Base-by-base conservation (phyloP, 108 stramenopile species). In the Skeletonema potamos region DNA sequence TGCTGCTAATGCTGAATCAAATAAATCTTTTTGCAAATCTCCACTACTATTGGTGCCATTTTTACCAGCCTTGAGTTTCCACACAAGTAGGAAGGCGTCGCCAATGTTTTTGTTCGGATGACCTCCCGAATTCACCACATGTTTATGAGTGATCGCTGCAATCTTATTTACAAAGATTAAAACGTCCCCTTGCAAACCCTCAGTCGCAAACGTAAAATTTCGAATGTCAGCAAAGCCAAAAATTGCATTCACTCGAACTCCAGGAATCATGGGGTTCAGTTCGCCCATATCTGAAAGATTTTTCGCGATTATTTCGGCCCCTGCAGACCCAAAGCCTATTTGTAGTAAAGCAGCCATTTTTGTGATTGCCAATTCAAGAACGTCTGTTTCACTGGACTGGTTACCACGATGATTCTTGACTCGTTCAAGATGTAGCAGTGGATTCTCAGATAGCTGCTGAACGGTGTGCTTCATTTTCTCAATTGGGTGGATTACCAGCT, bases 51-150 rank as follows among this genome's bases (percentile, higher is more conserved):
- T 70, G 15, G 66, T 74, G 3, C 48, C 22, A 39, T 64, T 80
- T 27, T 79, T 77, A 30, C 68, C 73, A 13, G 66, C 69, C 41
- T 70, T 81, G 32, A 87, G 62, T 44, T 87, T 87, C 90, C 90
- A 92, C 15, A 88, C 82, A 17, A 89, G 57, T 27, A 92, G 77
- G 54, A 92, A 89, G 13, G 86, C 82, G 67, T 89, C 86, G 11
- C 91, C 91, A 43, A 92, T 85, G 64, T 89, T 92, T 68, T 89
- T 89, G 67, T 92, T 92, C 9, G 87, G 82, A 26, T 68, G 73
- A 11, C 91, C 91, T 15, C 72, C 68, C 37, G 83, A 86, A 27
- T 70, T 30, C 27, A 73, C 70, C 7, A 86, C 85, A 54, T 84
- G 69, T 48, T 58, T 58, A 63, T 92, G 91, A 13, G 84, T 79